These are phyloP conservation scores for Tricholoma flavovirens DNA, from an alignment of 768 basidiomycete genomes.

Conservation along the genomic window DNA sequence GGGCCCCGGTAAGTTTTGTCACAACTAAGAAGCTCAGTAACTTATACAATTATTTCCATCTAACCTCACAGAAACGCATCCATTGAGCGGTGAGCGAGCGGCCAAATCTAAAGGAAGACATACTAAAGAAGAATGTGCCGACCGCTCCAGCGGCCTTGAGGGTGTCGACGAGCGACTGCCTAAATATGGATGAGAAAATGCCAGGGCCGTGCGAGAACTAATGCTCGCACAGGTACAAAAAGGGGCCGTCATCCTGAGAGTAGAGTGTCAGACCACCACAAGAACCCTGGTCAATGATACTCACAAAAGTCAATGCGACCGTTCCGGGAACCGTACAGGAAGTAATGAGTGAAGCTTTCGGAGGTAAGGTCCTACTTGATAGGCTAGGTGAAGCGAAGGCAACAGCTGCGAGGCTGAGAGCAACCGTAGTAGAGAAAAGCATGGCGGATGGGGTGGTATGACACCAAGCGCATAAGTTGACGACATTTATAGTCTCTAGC, in stretches of 20 bases:
- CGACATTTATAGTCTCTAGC: not conserved
- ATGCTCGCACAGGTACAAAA: constrained; percentile 7
- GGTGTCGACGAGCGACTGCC: constrained; percentile 8
- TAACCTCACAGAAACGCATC: constrained; percentile 3
- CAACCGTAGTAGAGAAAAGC: constrained; percentile 8
- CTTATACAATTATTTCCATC: constrained; percentile 32
- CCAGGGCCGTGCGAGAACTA: not conserved
- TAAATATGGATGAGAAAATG: not conserved
- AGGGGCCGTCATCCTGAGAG: constrained; percentile 17
- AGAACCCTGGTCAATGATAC: not conserved
- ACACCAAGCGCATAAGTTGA: not conserved
- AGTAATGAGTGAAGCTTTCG: constrained; percentile 12
- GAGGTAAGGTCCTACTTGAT: constrained; percentile 7
- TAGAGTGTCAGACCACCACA: not conserved
- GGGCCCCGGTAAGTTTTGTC: not conserved
- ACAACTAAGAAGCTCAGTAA: not conserved
- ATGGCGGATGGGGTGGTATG: not conserved
- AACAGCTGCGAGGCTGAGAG: constrained; percentile 8
- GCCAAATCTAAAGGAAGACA: not conserved
- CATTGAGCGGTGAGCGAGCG: not conserved
- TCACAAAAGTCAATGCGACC: constrained; percentile 17
- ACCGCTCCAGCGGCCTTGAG: constrained; percentile 25
- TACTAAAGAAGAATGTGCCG: constrained; percentile 35
- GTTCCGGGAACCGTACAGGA: constrained; percentile 17
- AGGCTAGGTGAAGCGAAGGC: constrained; percentile 5